Evolutionary conservation across 306 rosid species (phyloP), one percentile per base, ranked within the genome.

Genomic region (Adenanthera pavonina): DNA sequence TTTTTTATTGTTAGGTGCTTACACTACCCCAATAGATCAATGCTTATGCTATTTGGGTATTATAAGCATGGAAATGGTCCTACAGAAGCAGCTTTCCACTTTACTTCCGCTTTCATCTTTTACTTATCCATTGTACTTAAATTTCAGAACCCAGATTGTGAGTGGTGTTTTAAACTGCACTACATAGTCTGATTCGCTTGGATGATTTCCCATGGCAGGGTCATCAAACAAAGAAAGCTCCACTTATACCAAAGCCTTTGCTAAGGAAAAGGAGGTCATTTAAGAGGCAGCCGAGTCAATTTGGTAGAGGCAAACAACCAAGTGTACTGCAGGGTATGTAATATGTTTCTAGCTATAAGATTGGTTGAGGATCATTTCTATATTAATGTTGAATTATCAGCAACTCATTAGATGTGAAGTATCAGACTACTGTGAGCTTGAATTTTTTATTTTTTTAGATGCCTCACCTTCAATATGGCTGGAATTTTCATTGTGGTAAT

Each of bases 221-320:
- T 75, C 71, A 89, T 78, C 90, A 83, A 59, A 20, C 82, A 5
- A 87, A 86, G 89, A 90, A 74, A 85, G 74, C 84, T 69, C 81
- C 87, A 44, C 59, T 82, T 66, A 72, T 90, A 67, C 88, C 87
- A n/a, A 90, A 80, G 80, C 88, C 86, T 69, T 76, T 78, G 35
- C 57, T 81, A 38, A 88, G 92, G 61, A 92, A 87, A 85, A 92
- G 76, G 86, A 85, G 97, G 80, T 85, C 97, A 64, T 73, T 91
- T 47, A 92, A 90, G 83, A 80, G 92, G 70, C 92, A 83, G 74
- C 87, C 95, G 0, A 89, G 94, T 75, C 97, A 89, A 86, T 36
- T 59, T 76, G 88, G 88, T 41, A 88, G 92, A 79, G 83, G 82
- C 82, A 83, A 85, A 34, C 92, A 83, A 71, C 86, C 87, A 12